These are phyloP conservation scores for Boletus huronensis DNA, from an alignment of 768 basidiomycete genomes.

Conservation along the genomic window DNA sequence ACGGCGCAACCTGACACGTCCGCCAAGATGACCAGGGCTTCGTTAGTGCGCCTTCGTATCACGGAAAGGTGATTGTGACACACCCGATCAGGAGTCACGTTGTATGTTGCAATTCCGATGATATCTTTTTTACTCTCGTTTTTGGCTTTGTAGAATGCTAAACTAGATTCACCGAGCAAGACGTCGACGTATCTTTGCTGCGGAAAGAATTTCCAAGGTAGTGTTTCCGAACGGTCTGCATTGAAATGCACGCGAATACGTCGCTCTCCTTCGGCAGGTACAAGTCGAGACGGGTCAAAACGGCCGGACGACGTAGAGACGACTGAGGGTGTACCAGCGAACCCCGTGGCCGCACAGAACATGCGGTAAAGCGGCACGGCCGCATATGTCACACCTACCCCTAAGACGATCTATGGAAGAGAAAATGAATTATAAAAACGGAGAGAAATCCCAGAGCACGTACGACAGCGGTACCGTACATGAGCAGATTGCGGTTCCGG, in stretches of 20 bases:
- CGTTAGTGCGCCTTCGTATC: neutral
- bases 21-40: neutral
- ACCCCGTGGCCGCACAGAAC: conserved; percentile 97
- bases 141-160: conserved; percentile 94
- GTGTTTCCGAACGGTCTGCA: conserved; percentile 81
- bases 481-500: conserved; percentile 69
- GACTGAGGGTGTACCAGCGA: conserved; percentile 90
- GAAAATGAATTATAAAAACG: conserved; percentile 1
- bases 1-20: conserved; percentile 77
- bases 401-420: conserved; percentile 61
- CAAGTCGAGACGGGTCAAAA: conserved; percentile 81
- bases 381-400: conserved; percentile 88
- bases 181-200: conserved; percentile 89
- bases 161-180: conserved; percentile 90
- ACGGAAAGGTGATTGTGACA: conserved; percentile 22
- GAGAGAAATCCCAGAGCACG: conserved; percentile 24
- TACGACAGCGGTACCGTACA: conserved; percentile 85
- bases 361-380: conserved; percentile 96
- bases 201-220: conserved; percentile 92
- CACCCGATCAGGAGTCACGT: conserved; percentile 96
- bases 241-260: conserved; percentile 96
- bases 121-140: conserved; percentile 84
- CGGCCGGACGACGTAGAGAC: conserved; percentile 58
- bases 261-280: conserved; percentile 62
- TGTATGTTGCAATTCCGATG: conserved; percentile 98